Evolutionary conservation across 2,329 filamentous ascomycete genomes (phyloP).

Genomic region (Rugonectria rugulosa): DNA sequence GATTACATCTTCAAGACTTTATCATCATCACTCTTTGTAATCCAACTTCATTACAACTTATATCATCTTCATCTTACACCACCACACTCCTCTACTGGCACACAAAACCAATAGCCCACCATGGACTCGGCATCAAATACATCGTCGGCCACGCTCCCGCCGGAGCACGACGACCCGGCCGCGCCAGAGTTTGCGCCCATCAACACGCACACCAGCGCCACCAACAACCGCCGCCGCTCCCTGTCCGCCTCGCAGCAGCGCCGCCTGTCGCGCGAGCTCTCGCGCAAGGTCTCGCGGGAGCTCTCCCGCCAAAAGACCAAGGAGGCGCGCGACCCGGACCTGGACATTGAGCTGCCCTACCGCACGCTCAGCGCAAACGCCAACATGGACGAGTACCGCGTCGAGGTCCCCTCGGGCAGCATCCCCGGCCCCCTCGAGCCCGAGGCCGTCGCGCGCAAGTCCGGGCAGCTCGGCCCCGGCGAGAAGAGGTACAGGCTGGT

Average conservation of each 20-base stretch:
- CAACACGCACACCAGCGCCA: conserved; percentile 27
- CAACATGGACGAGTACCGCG: conserved; percentile 72
- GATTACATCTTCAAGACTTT: background rate
- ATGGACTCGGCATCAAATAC: conserved; percentile 17
- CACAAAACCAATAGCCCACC: background rate
- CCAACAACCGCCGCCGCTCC: conserved; percentile 32
- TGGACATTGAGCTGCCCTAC: conserved; percentile 68
- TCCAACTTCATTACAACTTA: background rate
- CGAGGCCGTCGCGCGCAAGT: conserved; percentile 33
- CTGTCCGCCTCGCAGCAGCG: conserved; percentile 27
- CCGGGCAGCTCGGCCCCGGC: conserved; percentile 11
- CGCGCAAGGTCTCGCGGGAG: conserved; percentile 20
- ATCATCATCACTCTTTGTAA: background rate
- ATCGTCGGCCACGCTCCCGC: conserved; percentile 20
- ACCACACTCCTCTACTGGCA: background rate
- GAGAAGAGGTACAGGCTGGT: conserved; percentile 60
- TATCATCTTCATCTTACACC: background rate
- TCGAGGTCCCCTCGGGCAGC: conserved; percentile 67
- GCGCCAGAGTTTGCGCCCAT: conserved; percentile 31
- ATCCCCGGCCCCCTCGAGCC: conserved; percentile 57
- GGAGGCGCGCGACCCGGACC: conserved; percentile 48
- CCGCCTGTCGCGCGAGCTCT: conserved; percentile 16
- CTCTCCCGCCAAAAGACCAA: conserved; percentile 46
- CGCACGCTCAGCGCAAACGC: conserved; percentile 67
- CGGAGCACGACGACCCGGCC: conserved; percentile 1